Evolutionary conservation across 2,329 filamentous ascomycete genomes (phyloP).

Genomic region (Colletotrichum acutatum): DNA sequence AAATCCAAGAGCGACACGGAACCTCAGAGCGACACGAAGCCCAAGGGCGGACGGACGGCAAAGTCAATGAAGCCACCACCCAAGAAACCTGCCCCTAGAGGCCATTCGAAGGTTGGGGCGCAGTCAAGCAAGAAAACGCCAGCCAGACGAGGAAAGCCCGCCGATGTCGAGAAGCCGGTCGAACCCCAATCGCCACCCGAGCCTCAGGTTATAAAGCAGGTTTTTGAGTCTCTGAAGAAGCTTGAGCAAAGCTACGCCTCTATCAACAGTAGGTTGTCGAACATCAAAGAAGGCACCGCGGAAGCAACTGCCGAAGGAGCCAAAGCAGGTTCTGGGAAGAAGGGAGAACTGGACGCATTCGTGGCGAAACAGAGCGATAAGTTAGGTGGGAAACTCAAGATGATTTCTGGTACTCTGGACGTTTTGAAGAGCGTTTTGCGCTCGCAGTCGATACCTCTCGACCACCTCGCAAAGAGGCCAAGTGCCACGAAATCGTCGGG

Average conservation of each 20-base stretch:
- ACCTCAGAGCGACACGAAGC: neutral
- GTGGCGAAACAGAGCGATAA: constrained; percentile 37
- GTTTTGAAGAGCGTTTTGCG: constrained; percentile 51
- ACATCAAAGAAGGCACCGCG: neutral
- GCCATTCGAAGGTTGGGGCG: no score
- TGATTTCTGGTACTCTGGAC: constrained; percentile 49
- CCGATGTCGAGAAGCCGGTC: neutral
- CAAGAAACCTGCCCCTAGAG: neutral
- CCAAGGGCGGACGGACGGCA: neutral
- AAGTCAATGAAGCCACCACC: neutral
- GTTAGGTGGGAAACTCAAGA: constrained; percentile 38
- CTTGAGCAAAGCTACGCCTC: constrained; percentile 24
- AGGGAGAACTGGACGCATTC: constrained; percentile 7
- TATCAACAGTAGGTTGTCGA: constrained; percentile 18
- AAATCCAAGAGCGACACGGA: neutral
- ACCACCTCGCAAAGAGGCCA: constrained; percentile 28
- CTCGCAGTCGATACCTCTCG: constrained; percentile 39
- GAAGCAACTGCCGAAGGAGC: neutral
- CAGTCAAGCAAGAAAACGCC: neutral
- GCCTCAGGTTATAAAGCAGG: constrained; percentile 22
- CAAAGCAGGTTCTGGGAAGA: neutral
- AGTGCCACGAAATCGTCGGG: neutral
- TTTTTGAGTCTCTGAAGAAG: constrained; percentile 17
- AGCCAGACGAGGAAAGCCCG: neutral
- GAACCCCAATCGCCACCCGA: neutral